phyloP scores from a whole-genome alignment of 495 filamentous ascomycete species.

The Talaromyces nanjingensis region DNA sequence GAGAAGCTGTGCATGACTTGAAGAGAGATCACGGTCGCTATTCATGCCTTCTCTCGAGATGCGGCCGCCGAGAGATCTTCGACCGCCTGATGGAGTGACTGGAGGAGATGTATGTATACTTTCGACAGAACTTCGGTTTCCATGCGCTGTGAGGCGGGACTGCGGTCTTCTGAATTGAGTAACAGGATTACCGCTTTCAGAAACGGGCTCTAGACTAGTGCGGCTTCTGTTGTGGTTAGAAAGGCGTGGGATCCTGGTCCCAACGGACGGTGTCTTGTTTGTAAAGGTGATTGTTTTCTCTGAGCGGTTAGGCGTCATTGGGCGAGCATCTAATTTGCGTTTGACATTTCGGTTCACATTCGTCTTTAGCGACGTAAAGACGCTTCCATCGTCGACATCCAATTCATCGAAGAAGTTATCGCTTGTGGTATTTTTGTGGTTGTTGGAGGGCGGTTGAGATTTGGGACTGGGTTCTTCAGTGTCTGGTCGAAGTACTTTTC shows the following conservation, averaged over 20 bases:
- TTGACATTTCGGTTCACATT: constrained; percentile 93
- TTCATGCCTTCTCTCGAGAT: constrained; percentile 44
- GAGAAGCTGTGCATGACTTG: constrained; percentile 66
- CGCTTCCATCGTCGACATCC: constrained; percentile 76
- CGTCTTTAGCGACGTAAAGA: constrained; percentile 70
- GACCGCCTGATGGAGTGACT: constrained; percentile 43
- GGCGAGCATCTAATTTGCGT: constrained; percentile 60
- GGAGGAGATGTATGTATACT: constrained; percentile 53
- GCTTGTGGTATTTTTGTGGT: constrained; percentile 15
- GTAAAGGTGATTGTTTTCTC: constrained; percentile 88
- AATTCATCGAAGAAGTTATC: constrained; percentile 65
- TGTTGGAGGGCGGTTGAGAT: neutral
- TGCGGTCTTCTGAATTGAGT: constrained; percentile 50
- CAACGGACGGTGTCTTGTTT: constrained; percentile 47
- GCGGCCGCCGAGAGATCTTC: constrained; percentile 52
- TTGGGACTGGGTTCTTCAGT: constrained; percentile 13
- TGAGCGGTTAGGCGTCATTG: constrained; percentile 56
- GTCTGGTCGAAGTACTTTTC: constrained; percentile 42
- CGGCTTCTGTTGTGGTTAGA: constrained; percentile 56
- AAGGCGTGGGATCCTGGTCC: constrained; percentile 56
- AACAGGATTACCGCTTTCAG: constrained; percentile 76
- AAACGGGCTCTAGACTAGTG: constrained; percentile 85
- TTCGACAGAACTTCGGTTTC: constrained; percentile 57
- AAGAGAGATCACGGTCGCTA: constrained; percentile 45
- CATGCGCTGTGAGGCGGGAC: constrained; percentile 57